Conservation (phyloP, 176 grass and related monocot species). For the Metroxylon sagu region DNA sequence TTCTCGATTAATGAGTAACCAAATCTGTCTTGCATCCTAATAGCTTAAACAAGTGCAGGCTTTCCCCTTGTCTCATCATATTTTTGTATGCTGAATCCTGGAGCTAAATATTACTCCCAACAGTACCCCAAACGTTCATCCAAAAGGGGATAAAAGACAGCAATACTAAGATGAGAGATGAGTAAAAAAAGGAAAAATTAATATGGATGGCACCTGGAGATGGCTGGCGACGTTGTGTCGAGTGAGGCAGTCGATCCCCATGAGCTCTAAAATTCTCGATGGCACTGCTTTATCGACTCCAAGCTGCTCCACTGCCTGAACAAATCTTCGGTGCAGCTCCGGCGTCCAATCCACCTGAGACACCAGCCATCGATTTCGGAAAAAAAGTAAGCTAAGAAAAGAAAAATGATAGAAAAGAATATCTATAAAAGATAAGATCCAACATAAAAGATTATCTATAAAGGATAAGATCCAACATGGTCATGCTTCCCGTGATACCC, state of each 20-base stretch:
- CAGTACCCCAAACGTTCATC: not conserved
- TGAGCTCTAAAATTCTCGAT: constrained; percentile 81
- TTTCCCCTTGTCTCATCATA: too few species aligned
- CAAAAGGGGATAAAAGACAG: not conserved
- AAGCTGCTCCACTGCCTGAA: constrained; percentile 95
- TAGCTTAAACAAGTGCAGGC: too few species aligned
- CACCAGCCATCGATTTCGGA: not conserved
- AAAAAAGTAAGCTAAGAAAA: not conserved
- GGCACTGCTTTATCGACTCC: constrained; percentile 96
- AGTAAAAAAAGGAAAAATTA: not conserved
- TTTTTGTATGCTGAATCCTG: too few species aligned
- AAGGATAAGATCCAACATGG: too few species aligned
- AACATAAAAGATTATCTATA: too few species aligned
- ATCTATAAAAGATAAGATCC: not conserved
- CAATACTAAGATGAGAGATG: too few species aligned
- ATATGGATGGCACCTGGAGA: constrained; percentile 47
- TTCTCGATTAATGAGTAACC: too few species aligned
- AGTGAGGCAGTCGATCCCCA: constrained; percentile 80
- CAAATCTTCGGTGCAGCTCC: constrained; percentile 89
- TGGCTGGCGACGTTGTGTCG: constrained; percentile 94
- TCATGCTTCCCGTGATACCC: not conserved
- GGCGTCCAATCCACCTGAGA: constrained; percentile 97
- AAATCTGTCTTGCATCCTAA: too few species aligned
- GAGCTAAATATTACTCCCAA: too few species aligned
- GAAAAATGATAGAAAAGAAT: not conserved